A percentile compares a stretch with the other conserved stretches of the same genome.
These are phyloP conservation scores for Picea sitchensis DNA, from an alignment of 75 land plant species.

Conservation along the genomic window DNA sequence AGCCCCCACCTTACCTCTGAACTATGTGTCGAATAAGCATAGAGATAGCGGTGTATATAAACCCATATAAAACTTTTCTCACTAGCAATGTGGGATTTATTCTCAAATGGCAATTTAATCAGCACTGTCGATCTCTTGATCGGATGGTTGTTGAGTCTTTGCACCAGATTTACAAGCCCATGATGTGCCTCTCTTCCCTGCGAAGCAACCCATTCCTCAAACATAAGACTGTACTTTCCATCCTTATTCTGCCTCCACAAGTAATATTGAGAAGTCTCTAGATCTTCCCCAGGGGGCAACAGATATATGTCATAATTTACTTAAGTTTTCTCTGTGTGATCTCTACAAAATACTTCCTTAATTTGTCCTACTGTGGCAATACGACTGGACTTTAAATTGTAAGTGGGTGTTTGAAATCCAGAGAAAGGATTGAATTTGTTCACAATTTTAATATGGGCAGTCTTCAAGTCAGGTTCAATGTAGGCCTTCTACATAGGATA, in stretches of 20 bases:
- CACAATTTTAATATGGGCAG: conserved; percentile 37
- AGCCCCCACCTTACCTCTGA: too few species aligned
- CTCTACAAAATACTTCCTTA: conserved; percentile 13
- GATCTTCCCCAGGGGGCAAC: conserved; percentile 40
- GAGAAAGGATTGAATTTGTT: conserved; percentile 45
- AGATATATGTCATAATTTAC: conserved; percentile 40
- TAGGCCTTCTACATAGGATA: conserved; percentile 35
- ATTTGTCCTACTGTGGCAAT: conserved; percentile 31
- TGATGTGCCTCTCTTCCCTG: too few species aligned
- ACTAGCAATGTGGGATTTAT: too few species aligned
- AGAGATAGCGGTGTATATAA: too few species aligned
- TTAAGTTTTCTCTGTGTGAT: conserved; percentile 22
- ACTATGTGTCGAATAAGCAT: too few species aligned
- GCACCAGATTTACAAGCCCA: too few species aligned
- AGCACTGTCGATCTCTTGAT: too few species aligned
- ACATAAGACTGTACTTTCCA: conserved; percentile 42
- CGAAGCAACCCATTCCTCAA: conserved; percentile 35
- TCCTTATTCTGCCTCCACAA: conserved; percentile 35
- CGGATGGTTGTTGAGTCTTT: too few species aligned
- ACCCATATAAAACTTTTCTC: too few species aligned
- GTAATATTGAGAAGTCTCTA: conserved; percentile 41
- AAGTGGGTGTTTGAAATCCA: conserved; percentile 36
- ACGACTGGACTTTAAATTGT: conserved; percentile 30
- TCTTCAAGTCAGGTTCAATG: conserved; percentile 27
- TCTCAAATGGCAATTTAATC: too few species aligned